A percentile compares a stretch with the other conserved stretches of the same genome.
These are phyloP conservation scores for Beauveria medogensis DNA, from an alignment of 2,329 filamentous ascomycete genomes.

Conservation along the genomic window DNA sequence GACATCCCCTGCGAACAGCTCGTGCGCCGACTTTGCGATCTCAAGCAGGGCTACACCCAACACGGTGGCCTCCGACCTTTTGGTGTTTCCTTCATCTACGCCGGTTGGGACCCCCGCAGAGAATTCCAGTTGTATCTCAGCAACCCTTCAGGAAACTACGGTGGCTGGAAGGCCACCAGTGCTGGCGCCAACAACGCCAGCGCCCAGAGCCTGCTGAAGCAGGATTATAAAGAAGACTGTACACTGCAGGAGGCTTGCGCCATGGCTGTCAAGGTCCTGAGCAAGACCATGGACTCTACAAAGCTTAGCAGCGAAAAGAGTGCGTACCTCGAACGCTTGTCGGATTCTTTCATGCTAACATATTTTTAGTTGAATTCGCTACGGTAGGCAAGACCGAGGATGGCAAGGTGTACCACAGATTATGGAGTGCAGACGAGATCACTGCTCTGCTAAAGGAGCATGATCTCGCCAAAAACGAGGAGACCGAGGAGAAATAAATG, in stretches of 20 bases:
- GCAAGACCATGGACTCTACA: constrained; percentile 99
- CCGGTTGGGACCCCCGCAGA: constrained; percentile 89
- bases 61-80: constrained; percentile 97
- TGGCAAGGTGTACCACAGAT: constrained; percentile 94
- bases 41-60: constrained; percentile 99
- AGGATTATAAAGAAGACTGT: constrained; percentile 99
- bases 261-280: constrained; percentile 95
- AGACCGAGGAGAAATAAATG: constrained; percentile 54
- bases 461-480: constrained; percentile 81
- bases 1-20: constrained; percentile 99
- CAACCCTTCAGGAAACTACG: constrained; percentile 98
- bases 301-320: constrained; percentile 99
- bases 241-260: constrained; percentile 92
- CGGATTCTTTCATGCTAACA: constrained; percentile 8
- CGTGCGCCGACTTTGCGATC: constrained; percentile 88
- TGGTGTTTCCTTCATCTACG: constrained; percentile 98
- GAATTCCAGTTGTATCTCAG: constrained; percentile 99
- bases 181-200: constrained; percentile 97
- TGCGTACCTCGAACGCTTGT: constrained; percentile 35
- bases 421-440: constrained; percentile 97
- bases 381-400: constrained; percentile 93
- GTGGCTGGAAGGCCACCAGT: constrained; percentile 97
- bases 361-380: constrained; percentile 78
- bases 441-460: constrained; percentile 90
- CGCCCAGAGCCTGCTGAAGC: constrained; percentile 93